Base-by-base conservation (phyloP, 208 protist genomes). In the Trichomonas tenax region DNA sequence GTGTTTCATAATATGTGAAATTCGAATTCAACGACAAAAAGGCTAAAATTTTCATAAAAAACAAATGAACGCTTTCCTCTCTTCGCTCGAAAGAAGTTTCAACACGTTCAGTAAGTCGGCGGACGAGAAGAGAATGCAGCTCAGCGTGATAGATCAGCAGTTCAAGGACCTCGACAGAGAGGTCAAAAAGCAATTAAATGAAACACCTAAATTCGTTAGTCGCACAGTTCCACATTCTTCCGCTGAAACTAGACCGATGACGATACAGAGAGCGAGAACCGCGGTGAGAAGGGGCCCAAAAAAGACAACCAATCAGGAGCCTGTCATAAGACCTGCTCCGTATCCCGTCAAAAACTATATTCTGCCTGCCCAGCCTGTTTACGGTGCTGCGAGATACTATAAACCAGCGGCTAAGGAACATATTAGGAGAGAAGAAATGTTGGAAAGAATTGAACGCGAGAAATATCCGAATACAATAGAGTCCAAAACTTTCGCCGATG, bases 341-440 rank as follows among this genome's bases (percentile, higher is more conserved):
- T 93, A 38, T 51, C 86, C 86, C 15, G 44, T 93, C 4, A 48
- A 51, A 93, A 93, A 93, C 17, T 93, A 93, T 51, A 93, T 93
- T 51, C 15, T 93, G 17, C 86, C 86, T 21, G 44, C 86, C 14
- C 86, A 93, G 31, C 40, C 41, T 17, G 40, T 93, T 38, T 23
- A 41, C 34, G 86, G 86, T 9, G 40, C 86, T 40, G 44, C 23
- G 4, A 38, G 86, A 14, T 93, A 58, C n/a, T 93, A 93, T 93
- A 48, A n/a, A 38, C 15, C 86, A n/a, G 40, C 86, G 15, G 40
- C 41, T 15, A 89, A 89, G 46, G 17, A n/a, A 89, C 31, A 89
- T 44, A 0, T 44, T 26, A 4, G 38, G 14, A 89, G 40, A 46
- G 82, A 89, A 31, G 82, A 89, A 89, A 31, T 89, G 38, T 45